Conservation (phyloP, 768 basidiomycete species). For the Lactarius evosmus region DNA sequence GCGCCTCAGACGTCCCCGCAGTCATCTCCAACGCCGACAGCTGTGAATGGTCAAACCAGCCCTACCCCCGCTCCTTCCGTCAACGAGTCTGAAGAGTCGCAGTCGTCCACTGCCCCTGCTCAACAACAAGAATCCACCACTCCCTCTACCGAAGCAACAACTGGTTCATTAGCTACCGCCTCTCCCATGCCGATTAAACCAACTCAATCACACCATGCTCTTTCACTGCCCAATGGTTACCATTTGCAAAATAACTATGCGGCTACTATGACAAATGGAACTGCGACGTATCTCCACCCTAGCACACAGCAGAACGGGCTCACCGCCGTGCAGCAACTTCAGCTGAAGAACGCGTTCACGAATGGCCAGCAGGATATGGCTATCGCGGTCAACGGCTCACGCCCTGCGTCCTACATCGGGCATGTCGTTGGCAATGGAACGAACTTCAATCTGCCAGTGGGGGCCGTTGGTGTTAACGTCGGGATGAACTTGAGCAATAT, state of each 20-base stretch:
- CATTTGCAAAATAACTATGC: conserved; percentile 40
- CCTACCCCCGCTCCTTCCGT: conserved; percentile 14
- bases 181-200: conserved; percentile 50
- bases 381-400: conserved; percentile 29
- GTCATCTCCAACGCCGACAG: conserved; percentile 25
- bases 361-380: conserved; percentile 31
- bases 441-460: conserved; percentile 39
- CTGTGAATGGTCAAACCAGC: conserved; percentile 19
- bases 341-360: conserved; percentile 54
- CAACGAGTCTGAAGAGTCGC: conserved; percentile 28
- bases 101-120: conserved; percentile 18
- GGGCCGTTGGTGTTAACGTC: conserved; percentile 30
- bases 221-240: conserved; percentile 44
- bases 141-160: conserved; percentile 11
- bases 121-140: conserved; percentile 19
- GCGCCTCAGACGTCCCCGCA: conserved; percentile 31
- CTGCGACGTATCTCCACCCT: conserved; percentile 34
- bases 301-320: conserved; percentile 41
- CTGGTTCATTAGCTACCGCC: conserved; percentile 21
- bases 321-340: conserved; percentile 54
- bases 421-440: conserved; percentile 39
- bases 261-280: conserved; percentile 39
- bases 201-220: conserved; percentile 41
- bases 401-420: conserved; percentile 39
- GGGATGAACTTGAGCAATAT: conserved; percentile 43